phyloP scores from a whole-genome alignment of 2,329 filamentous ascomycete species.

The Ramularia collo-cygni region DNA sequence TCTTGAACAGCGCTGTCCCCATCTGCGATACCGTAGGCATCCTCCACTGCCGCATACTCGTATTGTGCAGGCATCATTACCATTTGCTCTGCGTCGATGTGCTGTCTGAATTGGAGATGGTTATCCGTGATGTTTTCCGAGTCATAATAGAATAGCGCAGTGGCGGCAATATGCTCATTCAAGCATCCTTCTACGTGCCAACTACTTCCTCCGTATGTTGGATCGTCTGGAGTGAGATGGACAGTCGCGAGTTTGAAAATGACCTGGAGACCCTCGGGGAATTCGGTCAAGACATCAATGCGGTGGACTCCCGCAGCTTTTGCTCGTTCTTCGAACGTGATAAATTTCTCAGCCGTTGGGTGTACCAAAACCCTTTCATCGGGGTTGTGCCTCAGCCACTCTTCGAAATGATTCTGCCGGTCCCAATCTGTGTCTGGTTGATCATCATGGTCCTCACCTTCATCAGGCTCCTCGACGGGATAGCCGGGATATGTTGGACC shows the following conservation, averaged over 20 bases:
- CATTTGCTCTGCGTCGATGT: conserved; percentile 7
- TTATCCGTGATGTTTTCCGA: conserved; percentile 52
- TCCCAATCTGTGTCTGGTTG: conserved; percentile 6
- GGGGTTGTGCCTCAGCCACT: no score
- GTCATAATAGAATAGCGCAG: conserved; percentile 57
- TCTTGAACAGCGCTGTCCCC: conserved; percentile 36
- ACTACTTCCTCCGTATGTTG: conserved; percentile 46
- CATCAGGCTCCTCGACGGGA: conserved; percentile 3
- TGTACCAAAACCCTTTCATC: no score
- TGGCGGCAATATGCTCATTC: conserved; percentile 60
- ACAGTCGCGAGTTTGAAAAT: conserved; percentile 58
- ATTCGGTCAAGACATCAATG: conserved; percentile 26
- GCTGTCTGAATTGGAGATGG: conserved; percentile 45
- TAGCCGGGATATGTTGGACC: conserved; percentile 7
- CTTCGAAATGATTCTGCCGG: no score
- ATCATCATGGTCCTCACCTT: no score
- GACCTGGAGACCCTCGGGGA: conserved; percentile 48
- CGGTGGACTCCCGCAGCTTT: not conserved
- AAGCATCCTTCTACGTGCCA: conserved; percentile 47
- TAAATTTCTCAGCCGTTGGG: not conserved
- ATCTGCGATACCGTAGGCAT: conserved; percentile 23
- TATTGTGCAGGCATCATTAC: conserved; percentile 11
- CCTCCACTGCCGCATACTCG: conserved; percentile 19
- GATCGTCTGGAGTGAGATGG: conserved; percentile 52
- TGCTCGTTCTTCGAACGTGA: conserved; percentile 3